Percentiles rank a stretch among this genome's conserved stretches.
Evolutionary conservation across 331 rosid genomes (phyloP).

Genomic region (Pyrus hybrid): DNA sequence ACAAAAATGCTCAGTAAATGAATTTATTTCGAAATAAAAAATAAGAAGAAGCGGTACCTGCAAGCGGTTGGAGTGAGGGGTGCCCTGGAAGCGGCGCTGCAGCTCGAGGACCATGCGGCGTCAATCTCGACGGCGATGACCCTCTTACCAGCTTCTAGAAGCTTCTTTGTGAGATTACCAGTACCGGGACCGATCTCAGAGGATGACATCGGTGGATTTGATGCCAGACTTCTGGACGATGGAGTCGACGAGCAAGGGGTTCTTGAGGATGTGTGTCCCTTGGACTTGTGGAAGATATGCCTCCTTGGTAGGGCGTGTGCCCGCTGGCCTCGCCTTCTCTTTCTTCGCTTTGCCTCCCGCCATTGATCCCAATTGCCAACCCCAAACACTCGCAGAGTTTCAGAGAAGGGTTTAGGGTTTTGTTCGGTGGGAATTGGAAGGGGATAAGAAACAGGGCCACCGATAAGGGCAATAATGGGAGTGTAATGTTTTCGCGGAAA

Average conservation of each 20-base stretch:
- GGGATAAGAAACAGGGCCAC: too few relatives aligned
- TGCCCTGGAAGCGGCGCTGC: conserved; percentile 60
- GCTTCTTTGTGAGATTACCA: conserved; percentile 82
- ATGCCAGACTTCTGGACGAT: conserved; percentile 75
- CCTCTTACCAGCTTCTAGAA: conserved; percentile 62
- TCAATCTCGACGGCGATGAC: conserved; percentile 70
- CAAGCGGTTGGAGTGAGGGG: conserved; percentile 51
- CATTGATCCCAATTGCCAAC: conserved; percentile 17
- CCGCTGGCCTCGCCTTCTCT: conserved; percentile 47
- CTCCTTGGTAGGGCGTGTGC: conserved; percentile 58
- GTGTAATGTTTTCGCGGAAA: too few relatives aligned
- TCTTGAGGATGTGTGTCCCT: conserved; percentile 84
- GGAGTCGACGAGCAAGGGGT: conserved; percentile 56
- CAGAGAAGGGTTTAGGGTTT: background rate
- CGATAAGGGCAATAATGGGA: too few relatives aligned
- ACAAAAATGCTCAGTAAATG: background rate
- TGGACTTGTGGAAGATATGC: conserved; percentile 78
- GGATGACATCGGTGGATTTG: conserved; percentile 58
- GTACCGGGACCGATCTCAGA: conserved; percentile 89
- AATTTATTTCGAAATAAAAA: too few relatives aligned
- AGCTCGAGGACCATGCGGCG: conserved; percentile 86
- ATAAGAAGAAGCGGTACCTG: conserved; percentile 25
- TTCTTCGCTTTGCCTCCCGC: conserved; percentile 62
- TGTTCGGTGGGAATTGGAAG: background rate
- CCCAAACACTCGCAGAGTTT: background rate